Evolutionary conservation across 108 stramenopile species (phyloP).

Genomic region (Stephanodiscus triporus): DNA sequence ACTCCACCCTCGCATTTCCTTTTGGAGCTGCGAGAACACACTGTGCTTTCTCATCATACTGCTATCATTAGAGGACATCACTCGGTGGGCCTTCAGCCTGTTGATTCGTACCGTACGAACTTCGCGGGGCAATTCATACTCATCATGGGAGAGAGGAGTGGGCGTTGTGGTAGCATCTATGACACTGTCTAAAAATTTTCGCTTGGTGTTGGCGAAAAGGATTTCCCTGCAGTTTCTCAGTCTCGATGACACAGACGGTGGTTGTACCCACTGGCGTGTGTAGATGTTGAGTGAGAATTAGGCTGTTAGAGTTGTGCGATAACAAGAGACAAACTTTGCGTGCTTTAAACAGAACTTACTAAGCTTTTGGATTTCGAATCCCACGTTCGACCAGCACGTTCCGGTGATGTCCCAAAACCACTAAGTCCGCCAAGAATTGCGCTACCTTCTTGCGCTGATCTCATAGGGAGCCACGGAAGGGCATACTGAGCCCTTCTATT

Average conservation of each 20-base stretch:
- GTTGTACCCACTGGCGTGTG: slow-evolving; percentile 58
- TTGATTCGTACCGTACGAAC: slow-evolving; percentile 91
- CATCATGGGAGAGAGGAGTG: slow-evolving; percentile 94
- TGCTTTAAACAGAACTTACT: slow-evolving; percentile 12
- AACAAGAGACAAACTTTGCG: slow-evolving; percentile 10
- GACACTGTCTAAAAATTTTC: slow-evolving; percentile 67
- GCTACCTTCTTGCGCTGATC: slow-evolving; percentile 84
- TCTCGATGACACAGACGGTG: slow-evolving; percentile 58
- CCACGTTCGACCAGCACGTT: slow-evolving; percentile 66
- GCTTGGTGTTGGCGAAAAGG: slow-evolving; percentile 79
- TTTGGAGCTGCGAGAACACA: slow-evolving; percentile 94
- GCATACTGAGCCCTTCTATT: slow-evolving; percentile 72
- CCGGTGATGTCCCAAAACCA: slow-evolving; percentile 82
- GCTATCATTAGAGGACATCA: slow-evolving; percentile 54
- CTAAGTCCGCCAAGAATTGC: slow-evolving; percentile 73
- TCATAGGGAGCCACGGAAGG: slow-evolving; percentile 78
- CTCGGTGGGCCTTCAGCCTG: slow-evolving; percentile 80
- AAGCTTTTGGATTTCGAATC: slow-evolving; percentile 31
- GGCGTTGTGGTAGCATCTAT: slow-evolving; percentile 90
- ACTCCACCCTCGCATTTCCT: slow-evolving; percentile 89
- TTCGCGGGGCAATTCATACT: slow-evolving; percentile 95
- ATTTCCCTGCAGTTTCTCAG: slow-evolving; percentile 57
- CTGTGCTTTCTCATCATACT: slow-evolving; percentile 72
- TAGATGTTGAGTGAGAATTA: slow-evolving; percentile 2
- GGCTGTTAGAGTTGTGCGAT: background rate